Conservation (phyloP, 73 alveolate species). For the Stentor coeruleus region DNA sequence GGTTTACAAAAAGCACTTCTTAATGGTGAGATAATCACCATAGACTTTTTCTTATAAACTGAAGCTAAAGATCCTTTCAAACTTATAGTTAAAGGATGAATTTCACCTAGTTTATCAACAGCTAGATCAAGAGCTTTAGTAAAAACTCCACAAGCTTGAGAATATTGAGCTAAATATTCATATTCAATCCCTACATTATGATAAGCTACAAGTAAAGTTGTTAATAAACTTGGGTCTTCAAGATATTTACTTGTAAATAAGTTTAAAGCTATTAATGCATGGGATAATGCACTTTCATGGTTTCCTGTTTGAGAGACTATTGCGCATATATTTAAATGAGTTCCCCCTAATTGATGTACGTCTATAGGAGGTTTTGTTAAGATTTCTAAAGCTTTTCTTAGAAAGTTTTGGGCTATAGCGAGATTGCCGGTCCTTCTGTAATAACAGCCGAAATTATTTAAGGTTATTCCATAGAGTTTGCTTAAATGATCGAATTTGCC, state of each 20-base stretch:
- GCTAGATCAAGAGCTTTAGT: neutral
- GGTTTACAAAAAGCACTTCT: too few relatives aligned
- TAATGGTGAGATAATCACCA: too few relatives aligned
- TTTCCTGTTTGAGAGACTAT: slow-evolving; percentile 54
- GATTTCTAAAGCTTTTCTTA: slow-evolving; percentile 1
- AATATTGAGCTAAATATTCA: neutral
- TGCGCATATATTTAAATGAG: slow-evolving; percentile 86
- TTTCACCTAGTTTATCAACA: neutral
- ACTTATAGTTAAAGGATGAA: neutral
- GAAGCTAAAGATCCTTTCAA: too few relatives aligned
- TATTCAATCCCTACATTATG: neutral
- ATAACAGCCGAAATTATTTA: slow-evolving; percentile 1
- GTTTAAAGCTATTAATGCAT: slow-evolving; percentile 44
- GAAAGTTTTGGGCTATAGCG: slow-evolving; percentile 41
- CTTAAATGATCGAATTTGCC: too few relatives aligned
- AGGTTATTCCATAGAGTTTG: slow-evolving; percentile 11
- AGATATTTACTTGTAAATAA: neutral
- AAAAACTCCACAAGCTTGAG: slow-evolving; percentile 8
- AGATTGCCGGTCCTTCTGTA: neutral
- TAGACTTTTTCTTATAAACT: too few relatives aligned
- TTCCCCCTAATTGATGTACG: slow-evolving; percentile 50
- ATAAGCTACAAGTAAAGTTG: neutral
- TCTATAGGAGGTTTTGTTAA: neutral
- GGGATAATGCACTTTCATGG: slow-evolving; percentile 76
- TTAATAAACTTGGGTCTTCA: neutral